Conservation (phyloP, 176 grass and related monocot species). For the Aegilops tauschii region DNA sequence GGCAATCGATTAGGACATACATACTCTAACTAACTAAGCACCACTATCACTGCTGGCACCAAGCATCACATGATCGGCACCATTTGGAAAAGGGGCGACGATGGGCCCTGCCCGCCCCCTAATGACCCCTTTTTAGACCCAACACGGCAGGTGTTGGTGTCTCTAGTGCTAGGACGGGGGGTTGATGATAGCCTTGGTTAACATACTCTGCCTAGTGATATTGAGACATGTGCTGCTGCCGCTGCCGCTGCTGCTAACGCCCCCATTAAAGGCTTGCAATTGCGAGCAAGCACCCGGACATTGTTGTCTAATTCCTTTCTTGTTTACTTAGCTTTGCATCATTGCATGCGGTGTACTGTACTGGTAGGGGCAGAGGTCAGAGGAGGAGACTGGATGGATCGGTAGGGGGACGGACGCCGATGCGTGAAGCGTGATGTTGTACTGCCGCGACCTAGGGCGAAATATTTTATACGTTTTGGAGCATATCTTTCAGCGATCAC, state of each 20-base stretch:
- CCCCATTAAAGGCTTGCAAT: slow-evolving; percentile 38
- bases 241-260: slow-evolving; percentile 31
- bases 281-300: slow-evolving; percentile 11
- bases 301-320: background rate
- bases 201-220: slow-evolving; percentile 41
- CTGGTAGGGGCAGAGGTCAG: background rate
- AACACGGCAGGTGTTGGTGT: slow-evolving; percentile 48
- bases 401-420: background rate
- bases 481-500: slow-evolving; percentile 58
- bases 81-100: slow-evolving; percentile 30
- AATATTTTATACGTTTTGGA: slow-evolving; percentile 45
- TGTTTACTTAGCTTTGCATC: background rate
- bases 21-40: slow-evolving; percentile 32
- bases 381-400: background rate
- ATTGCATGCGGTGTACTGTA: background rate
- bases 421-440: slow-evolving; percentile 28
- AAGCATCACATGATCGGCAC: slow-evolving; percentile 57
- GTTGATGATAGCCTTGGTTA: slow-evolving; percentile 17
- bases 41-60: background rate
- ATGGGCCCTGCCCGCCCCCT: slow-evolving; percentile 31
- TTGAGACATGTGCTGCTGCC: slow-evolving; percentile 58
- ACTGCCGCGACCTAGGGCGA: slow-evolving; percentile 22
- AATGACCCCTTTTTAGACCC: slow-evolving; percentile 49
- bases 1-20: slow-evolving; percentile 28
- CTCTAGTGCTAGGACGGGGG: slow-evolving; percentile 31